Base-by-base conservation (phyloP, 2,329 filamentous ascomycete genomes). In the Dendrostoma leiphaemia region DNA sequence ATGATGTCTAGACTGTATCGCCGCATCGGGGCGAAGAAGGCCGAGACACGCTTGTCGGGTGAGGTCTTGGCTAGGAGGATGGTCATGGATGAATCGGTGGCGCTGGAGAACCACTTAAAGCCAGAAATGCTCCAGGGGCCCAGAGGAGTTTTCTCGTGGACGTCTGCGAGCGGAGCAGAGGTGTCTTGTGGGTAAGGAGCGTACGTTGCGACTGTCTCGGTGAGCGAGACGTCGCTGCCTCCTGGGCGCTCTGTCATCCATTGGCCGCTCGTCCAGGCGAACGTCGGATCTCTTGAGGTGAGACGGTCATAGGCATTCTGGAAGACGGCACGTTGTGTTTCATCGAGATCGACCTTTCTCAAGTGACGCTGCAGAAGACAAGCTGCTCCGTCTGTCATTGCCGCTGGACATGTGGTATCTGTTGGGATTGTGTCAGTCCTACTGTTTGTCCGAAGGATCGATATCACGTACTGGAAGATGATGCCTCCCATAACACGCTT, bases 221-320 rank as follows among this genome's bases (percentile, higher is more conserved):
- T 88, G 34, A 79, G 76, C 3, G 82, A 83, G 1, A 90, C 84
- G 62, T 90, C 87, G 59, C 84, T 88, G 0, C 86, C 87, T 2
- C 86, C 86, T 0, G 78, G 76, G 2, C 86, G 76, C 61, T 90
- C 86, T 0, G 87, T 90, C 87, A 90, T 90, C 87, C 88, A 90
- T 65, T 90, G 87, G 0, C 86, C 86, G 37, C 81, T 87, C 0
- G 86, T 90, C 87, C 86, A 90, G 0, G 82, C 80, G 17, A 68
- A 60, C 0, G 62, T 51, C 0, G 74, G 70, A 23, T 86, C 75
- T 4, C 79, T 72, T 4, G 78, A 81, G 1, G 72, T 81, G 3
- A 89, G 69, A 12, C 78, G 77, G 6, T 69, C 63, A 59, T 77
- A 83, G 3, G 80, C 80, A 37, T 80, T 74, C 34, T 77, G 70